Conservation (phyloP, 306 rosid genomes). For the Fragaria ananassa region DNA sequence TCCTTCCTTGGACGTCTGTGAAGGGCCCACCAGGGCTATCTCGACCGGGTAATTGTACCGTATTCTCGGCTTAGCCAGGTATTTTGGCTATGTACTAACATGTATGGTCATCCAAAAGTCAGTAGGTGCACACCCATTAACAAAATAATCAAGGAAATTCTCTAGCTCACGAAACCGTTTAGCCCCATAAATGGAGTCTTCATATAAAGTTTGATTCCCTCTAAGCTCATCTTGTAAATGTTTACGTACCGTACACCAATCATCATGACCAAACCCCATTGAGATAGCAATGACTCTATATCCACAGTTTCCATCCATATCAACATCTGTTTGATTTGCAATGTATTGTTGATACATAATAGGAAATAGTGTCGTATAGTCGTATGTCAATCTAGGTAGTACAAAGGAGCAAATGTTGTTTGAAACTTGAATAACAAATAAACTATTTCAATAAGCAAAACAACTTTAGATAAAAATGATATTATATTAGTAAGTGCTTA, state of each 20-base stretch:
- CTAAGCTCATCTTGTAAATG: not conserved
- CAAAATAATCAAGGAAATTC: not conserved
- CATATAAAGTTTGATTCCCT: not conserved
- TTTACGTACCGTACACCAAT: not conserved
- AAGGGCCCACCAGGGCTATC: no score
- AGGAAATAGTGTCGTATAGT: not conserved
- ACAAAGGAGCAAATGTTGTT: accelerated
- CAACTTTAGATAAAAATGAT: no score
- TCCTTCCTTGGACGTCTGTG: no score
- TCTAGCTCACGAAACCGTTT: not conserved
- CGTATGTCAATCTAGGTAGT: not conserved
- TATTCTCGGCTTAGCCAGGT: no score
- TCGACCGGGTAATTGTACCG: no score
- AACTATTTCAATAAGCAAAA: no score
- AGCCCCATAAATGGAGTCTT: not conserved
- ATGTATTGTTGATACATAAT: not conserved
- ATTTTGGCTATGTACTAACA: no score
- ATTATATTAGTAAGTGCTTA: no score
- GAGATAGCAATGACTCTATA: not conserved
- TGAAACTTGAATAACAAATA: no score
- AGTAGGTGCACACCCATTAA: not conserved
- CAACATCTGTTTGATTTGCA: not conserved
- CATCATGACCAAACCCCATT: not conserved
- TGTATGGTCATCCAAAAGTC: not conserved
- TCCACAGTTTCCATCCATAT: not conserved